These are phyloP conservation scores for Gossypium gossypioides DNA, from an alignment of 441 rosid species.

Conservation along the genomic window DNA sequence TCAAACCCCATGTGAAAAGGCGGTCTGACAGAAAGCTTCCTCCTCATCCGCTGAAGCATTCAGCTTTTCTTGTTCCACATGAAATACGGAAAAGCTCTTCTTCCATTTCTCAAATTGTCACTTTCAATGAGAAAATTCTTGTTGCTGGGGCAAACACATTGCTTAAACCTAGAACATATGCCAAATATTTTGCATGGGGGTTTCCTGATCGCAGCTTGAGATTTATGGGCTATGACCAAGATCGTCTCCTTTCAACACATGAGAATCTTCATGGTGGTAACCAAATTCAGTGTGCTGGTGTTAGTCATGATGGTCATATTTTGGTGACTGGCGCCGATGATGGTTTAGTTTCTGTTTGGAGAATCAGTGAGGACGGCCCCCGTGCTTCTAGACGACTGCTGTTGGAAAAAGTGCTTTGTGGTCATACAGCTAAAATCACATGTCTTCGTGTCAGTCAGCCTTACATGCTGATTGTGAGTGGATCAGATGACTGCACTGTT, in stretches of 20 bases:
- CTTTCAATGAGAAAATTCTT: constrained; percentile 72
- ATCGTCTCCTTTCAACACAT: constrained; percentile 81
- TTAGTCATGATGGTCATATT: constrained; percentile 86
- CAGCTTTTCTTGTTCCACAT: constrained; percentile 71
- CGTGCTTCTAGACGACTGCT: constrained; percentile 48
- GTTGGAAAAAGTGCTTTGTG: constrained; percentile 74
- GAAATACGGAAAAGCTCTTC: constrained; percentile 72
- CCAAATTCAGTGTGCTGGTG: constrained; percentile 86
- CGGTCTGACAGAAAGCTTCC: constrained; percentile 63
- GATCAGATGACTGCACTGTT: constrained; percentile 91
- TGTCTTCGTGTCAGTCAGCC: constrained; percentile 96
- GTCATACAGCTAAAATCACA: constrained; percentile 74
- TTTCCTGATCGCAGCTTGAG: constrained; percentile 97
- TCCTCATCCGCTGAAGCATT: constrained; percentile 79
- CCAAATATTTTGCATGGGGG: constrained; percentile 91
- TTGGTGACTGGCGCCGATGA: constrained; percentile 96
- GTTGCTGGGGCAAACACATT: constrained; percentile 61
- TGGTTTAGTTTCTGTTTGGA: constrained; percentile 84
- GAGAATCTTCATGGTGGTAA: constrained; percentile 95
- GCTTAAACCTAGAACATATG: constrained; percentile 82
- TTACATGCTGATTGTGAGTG: constrained; percentile 88
- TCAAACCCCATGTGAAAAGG: constrained; percentile 62
- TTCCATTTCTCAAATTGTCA: constrained; percentile 71
- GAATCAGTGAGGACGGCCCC: constrained; percentile 59
- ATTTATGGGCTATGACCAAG: constrained; percentile 96